Conservation (phyloP, 768 basidiomycete genomes). For the Hypholoma fasciculare region DNA sequence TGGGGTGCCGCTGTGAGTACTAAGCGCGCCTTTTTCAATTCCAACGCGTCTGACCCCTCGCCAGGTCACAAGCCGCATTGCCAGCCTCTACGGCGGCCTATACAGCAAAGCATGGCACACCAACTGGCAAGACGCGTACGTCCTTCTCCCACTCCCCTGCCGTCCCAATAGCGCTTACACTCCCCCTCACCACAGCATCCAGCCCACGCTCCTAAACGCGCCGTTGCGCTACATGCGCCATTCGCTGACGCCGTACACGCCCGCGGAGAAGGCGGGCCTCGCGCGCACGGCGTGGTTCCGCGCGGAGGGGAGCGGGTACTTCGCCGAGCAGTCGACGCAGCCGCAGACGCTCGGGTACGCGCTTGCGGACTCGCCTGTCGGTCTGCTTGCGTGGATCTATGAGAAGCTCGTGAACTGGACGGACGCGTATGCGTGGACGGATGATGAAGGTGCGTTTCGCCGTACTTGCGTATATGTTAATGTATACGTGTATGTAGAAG, state of each 20-base stretch:
- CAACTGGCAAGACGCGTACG: slow-evolving; percentile 42
- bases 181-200: slow-evolving; percentile 27
- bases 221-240: slow-evolving; percentile 25
- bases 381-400: slow-evolving; percentile 54
- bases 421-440: slow-evolving; percentile 56
- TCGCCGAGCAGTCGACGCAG: slow-evolving; percentile 40
- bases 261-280: slow-evolving; percentile 34
- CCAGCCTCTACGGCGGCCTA: slow-evolving; percentile 28
- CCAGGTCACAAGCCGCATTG: slow-evolving; percentile 30
- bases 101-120: slow-evolving; percentile 52
- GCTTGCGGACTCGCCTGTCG: slow-evolving; percentile 63
- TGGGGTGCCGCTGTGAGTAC: slow-evolving; percentile 38
- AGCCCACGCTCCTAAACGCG: slow-evolving; percentile 18
- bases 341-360: slow-evolving; percentile 56
- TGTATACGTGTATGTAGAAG: neutral
- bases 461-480: neutral
- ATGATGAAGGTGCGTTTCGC: slow-evolving; percentile 47
- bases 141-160: too few relatives aligned
- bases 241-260: slow-evolving; percentile 25
- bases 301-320: slow-evolving; percentile 37
- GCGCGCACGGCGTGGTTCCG: slow-evolving; percentile 29
- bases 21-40: slow-evolving; percentile 13
- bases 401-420: slow-evolving; percentile 51
- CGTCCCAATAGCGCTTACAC: too few relatives aligned
- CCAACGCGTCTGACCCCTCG: neutral